Conservation (phyloP, 306 rosid species). For the Castanea sativa region DNA sequence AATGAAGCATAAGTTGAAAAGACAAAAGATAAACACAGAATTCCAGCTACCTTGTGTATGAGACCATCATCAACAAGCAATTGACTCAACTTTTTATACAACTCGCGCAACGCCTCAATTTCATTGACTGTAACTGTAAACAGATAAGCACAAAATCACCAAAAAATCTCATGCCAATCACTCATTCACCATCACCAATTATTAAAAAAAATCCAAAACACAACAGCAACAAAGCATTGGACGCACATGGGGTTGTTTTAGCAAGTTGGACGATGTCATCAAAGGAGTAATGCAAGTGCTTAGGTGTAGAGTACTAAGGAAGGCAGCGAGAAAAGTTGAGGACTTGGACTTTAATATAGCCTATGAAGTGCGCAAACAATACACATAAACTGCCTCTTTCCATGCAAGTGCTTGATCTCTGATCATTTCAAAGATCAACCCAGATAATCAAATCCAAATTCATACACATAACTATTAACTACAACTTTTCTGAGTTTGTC, state of each 20-base stretch:
- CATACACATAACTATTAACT: background rate
- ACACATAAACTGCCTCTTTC: constrained; percentile 43
- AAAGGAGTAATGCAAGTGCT: constrained; percentile 18
- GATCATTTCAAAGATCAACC: background rate
- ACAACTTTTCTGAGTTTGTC: background rate
- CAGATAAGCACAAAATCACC: background rate
- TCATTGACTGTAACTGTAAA: constrained; percentile 64
- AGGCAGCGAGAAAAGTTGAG: constrained; percentile 46
- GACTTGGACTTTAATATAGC: constrained; percentile 35
- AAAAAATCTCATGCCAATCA: background rate
- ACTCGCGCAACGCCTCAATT: constrained; percentile 64
- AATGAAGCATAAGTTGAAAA: background rate
- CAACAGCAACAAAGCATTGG: background rate
- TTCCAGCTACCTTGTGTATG: constrained; percentile 59
- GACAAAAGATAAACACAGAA: background rate
- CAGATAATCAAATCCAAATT: background rate
- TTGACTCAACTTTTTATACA: constrained; percentile 65
- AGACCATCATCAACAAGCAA: constrained; percentile 63
- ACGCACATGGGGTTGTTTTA: constrained; percentile 51
- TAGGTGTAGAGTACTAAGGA: constrained; percentile 7
- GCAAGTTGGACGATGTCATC: constrained; percentile 53
- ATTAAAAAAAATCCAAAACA: background rate
- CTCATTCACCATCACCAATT: background rate
- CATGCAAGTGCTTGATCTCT: constrained; percentile 40
- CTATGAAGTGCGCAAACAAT: constrained; percentile 43